Evolutionary conservation across 805 yeast species (phyloP).

Genomic region (Pichia ethanolica): DNA sequence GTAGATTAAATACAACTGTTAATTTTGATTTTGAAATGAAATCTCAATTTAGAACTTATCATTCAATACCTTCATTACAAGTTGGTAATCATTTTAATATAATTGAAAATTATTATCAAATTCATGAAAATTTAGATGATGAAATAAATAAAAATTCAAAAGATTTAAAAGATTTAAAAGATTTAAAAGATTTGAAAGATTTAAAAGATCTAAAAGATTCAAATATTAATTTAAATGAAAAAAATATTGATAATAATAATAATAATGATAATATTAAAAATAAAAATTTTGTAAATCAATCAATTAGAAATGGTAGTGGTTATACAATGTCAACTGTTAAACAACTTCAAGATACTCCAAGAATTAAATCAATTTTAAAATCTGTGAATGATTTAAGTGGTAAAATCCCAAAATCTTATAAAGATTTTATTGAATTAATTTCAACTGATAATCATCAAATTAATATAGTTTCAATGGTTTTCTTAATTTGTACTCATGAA

Average conservation of each 20-base stretch:
- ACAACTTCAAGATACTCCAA: conserved; percentile 90
- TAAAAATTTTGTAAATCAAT: not conserved
- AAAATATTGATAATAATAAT: not conserved
- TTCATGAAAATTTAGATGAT: conserved; percentile 14
- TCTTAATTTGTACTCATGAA: conserved; percentile 61
- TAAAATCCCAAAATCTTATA: conserved; percentile 39
- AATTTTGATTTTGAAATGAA: conserved; percentile 95
- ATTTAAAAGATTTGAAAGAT: too few species aligned
- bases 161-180: not conserved
- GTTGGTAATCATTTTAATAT: conserved; percentile 42
- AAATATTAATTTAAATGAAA: not conserved
- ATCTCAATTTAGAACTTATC: conserved; percentile 86
- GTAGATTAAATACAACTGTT: conserved; percentile 90
- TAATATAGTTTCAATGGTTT: conserved; percentile 72
- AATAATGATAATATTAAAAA: not conserved
- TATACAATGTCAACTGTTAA: conserved; percentile 44
- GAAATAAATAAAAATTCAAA: conserved; percentile 11
- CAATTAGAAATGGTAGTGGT: conserved; percentile 23
- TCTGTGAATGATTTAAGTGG: conserved; percentile 70
- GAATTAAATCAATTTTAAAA: conserved; percentile 82
- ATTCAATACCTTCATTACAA: conserved; percentile 86
- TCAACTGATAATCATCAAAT: conserved; percentile 12
- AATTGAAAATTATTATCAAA: conserved; percentile 21
- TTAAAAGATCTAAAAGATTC: not conserved
- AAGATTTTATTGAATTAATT: conserved; percentile 33